These are phyloP conservation scores for Drechslerella dactyloides DNA, from an alignment of 2,329 filamentous ascomycete species.

Conservation along the genomic window DNA sequence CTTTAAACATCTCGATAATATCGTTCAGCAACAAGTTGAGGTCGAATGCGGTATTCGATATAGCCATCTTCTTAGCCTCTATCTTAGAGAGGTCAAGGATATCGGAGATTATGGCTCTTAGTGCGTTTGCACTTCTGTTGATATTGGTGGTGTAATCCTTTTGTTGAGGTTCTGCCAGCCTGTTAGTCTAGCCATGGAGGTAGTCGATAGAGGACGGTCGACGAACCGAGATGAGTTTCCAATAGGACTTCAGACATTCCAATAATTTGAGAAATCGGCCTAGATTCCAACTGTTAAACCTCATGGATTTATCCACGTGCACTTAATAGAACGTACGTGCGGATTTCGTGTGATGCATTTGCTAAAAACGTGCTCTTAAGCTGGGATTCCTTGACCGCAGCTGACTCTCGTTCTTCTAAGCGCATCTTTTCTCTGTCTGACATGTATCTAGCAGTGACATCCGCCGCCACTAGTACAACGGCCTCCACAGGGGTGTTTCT, in stretches of 20 bases:
- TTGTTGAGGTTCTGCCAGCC: constrained; percentile 33
- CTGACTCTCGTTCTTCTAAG: constrained; percentile 45
- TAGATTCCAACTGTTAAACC: constrained; percentile 6
- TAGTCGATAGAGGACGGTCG: neutral
- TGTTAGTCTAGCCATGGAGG: neutral
- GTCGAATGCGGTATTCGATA: constrained; percentile 48
- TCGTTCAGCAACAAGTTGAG: constrained; percentile 31
- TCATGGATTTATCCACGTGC: neutral
- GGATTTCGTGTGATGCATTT: constrained; percentile 48
- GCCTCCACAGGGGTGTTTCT: constrained; percentile 30
- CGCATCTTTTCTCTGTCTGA: constrained; percentile 33
- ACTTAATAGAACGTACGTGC: constrained; percentile 23
- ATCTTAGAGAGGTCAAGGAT: constrained; percentile 50
- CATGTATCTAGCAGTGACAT: constrained; percentile 41
- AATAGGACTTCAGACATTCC: constrained; percentile 48
- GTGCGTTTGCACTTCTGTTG: constrained; percentile 42
- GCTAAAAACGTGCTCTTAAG: constrained; percentile 48
- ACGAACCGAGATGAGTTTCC: constrained; percentile 39
- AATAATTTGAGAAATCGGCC: constrained; percentile 50
- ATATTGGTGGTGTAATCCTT: constrained; percentile 43
- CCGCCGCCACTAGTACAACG: constrained; percentile 36
- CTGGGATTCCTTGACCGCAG: constrained; percentile 41
- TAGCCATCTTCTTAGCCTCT: constrained; percentile 50
- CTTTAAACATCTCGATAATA: constrained; percentile 47
- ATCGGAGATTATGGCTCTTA: constrained; percentile 46